phyloP scores from a whole-genome alignment of 2,329 filamentous ascomycete genomes.

The Colletotrichum cordylinicola region DNA sequence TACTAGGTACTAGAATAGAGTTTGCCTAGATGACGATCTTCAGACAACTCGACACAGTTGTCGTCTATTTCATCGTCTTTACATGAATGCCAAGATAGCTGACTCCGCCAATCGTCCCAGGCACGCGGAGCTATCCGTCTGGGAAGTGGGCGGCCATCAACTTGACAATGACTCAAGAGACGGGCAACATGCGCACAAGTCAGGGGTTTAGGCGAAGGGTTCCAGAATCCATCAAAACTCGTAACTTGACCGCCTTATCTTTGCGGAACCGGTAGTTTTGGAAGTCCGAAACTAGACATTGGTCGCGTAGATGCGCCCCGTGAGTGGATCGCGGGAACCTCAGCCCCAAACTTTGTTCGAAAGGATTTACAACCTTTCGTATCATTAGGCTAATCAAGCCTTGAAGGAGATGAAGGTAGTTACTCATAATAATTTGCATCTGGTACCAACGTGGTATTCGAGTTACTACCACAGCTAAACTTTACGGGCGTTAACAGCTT shows the following conservation, averaged over 20 bases:
- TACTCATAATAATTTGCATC: neutral
- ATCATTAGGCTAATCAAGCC: too few species aligned
- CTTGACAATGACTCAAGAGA: neutral
- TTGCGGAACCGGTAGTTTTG: neutral
- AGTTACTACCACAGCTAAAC: rapidly evolving
- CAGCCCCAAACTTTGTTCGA: neutral
- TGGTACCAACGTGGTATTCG: neutral
- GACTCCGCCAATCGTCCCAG: neutral
- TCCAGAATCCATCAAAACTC: neutral
- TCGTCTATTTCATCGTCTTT: neutral
- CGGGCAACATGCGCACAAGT: neutral
- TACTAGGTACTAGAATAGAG: neutral
- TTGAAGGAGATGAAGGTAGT: neutral
- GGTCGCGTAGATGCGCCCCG: neutral
- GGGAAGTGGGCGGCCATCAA: neutral
- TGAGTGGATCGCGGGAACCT: neutral
- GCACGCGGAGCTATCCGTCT: neutral
- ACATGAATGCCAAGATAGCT: neutral
- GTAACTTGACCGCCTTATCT: neutral
- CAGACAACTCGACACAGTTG: neutral
- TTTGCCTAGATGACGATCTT: neutral
- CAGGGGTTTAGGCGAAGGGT: neutral
- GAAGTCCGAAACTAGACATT: neutral
- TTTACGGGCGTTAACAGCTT: neutral
- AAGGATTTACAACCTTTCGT: neutral